phyloP scores from a whole-genome alignment of 2,329 filamentous ascomycete genomes.

The Diaporthe destruens region DNA sequence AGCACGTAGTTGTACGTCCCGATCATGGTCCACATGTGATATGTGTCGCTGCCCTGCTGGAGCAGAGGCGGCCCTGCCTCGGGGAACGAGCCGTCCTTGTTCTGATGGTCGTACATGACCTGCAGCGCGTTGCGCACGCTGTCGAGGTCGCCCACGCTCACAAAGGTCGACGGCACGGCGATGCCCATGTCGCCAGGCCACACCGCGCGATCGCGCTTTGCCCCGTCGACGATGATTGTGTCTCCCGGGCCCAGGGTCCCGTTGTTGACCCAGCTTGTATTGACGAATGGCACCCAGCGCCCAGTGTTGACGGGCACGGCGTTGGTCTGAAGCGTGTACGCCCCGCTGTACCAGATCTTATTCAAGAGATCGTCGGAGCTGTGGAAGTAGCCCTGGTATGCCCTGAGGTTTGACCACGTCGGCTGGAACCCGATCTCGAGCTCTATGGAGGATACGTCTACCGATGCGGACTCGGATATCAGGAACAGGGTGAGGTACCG shows the following conservation, averaged over 20 bases:
- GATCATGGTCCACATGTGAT: slow-evolving; percentile 61
- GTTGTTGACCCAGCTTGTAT: slow-evolving; percentile 55
- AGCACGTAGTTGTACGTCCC: slow-evolving; percentile 68
- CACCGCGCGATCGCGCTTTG: slow-evolving; percentile 67
- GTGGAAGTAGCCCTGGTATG: slow-evolving; percentile 68
- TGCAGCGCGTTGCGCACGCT: slow-evolving; percentile 61
- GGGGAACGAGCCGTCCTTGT: slow-evolving; percentile 59
- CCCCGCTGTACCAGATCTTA: slow-evolving; percentile 65
- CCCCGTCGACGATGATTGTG: slow-evolving; percentile 60
- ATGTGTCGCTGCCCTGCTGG: slow-evolving; percentile 51
- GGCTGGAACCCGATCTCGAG: slow-evolving; percentile 56
- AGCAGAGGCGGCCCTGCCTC: slow-evolving; percentile 61
- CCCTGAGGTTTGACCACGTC: slow-evolving; percentile 60
- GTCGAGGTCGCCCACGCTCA: slow-evolving; percentile 63
- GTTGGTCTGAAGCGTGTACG: slow-evolving; percentile 58
- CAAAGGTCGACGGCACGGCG: slow-evolving; percentile 61
- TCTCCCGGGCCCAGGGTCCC: slow-evolving; percentile 49
- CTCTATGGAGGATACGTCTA: slow-evolving; percentile 51
- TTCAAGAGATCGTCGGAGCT: slow-evolving; percentile 64
- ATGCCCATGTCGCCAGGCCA: slow-evolving; percentile 72
- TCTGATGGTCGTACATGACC: slow-evolving; percentile 55
- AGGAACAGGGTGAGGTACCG: slow-evolving; percentile 63
- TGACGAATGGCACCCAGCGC: slow-evolving; percentile 53
- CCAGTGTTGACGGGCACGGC: slow-evolving; percentile 50
- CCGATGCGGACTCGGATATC: slow-evolving; percentile 38